Conservation (phyloP, 257 asterid species). For the Eustoma russellianum region DNA sequence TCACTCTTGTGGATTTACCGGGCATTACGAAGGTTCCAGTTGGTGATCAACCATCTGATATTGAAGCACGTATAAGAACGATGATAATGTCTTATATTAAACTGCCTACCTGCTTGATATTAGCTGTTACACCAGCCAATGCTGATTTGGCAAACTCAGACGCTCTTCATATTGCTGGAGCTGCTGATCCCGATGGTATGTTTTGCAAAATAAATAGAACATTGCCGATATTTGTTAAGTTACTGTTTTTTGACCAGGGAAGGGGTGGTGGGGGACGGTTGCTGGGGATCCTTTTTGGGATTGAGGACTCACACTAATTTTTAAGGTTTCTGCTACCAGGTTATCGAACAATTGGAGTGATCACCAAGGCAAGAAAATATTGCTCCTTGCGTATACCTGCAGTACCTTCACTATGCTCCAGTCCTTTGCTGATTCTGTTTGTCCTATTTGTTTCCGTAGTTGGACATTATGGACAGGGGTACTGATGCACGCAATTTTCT, state of each 20-base stretch:
- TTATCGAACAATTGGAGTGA: constrained; percentile 86
- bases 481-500: constrained; percentile 87
- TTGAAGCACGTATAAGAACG: constrained; percentile 87
- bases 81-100: constrained; percentile 86
- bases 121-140: constrained; percentile 97
- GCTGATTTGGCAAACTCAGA: constrained; percentile 93
- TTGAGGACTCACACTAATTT: not conserved
- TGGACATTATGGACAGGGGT: constrained; percentile 99
- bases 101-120: constrained; percentile 60
- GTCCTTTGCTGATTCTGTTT: not conserved
- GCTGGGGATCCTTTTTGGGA: not conserved
- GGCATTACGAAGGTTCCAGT: constrained; percentile 94
- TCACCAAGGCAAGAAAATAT: constrained; percentile 54
- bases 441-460: constrained; percentile 43
- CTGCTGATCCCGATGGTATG: constrained; percentile 90
- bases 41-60: constrained; percentile 97
- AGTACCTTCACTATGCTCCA: too few species aligned
- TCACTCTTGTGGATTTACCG: constrained; percentile 94
- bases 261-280: too few species aligned
- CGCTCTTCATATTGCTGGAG: constrained; percentile 98
- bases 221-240: not conserved
- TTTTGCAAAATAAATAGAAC: constrained; percentile 5
- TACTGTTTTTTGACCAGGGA: not conserved
- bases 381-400: not conserved
- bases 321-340: constrained; percentile 45